Base-by-base conservation (phyloP, 2,329 filamentous ascomycete species). In the Fusarium sp. region DNA sequence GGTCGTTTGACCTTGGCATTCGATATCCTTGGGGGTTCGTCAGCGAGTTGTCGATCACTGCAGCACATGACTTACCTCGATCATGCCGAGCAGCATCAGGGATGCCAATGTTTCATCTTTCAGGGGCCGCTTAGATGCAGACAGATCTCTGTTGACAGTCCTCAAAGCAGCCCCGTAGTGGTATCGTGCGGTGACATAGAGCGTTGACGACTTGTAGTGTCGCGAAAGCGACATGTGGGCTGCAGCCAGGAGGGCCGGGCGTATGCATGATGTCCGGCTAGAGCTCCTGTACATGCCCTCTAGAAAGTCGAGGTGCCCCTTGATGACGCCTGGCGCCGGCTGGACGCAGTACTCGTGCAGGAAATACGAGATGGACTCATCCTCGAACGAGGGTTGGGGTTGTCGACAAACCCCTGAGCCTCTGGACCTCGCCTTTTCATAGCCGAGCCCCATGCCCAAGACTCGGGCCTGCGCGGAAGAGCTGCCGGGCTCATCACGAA, bases 361-460 rank as follows among this genome's bases (percentile, higher is more conserved):
- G 35, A 73, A 73, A 58, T 47, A 73, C 14, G 52, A 28, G 17
- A 73, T 31, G 15, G 70, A 59, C 28, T 73, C 70, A 20, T 73
- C 70, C 31, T 73, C 70, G 35, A 73, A 73, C 17, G 70, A 73
- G 24, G 70, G 70, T 49, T 73, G 66, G 36, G 70, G 70, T 49
- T 73, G 70, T n/a, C 38, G 70, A 38, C 36, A 36, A 33, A 58
- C 60, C 52, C 45, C 56, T 20, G 61, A 42, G 15, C 49, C 45
- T 55, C 12, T 55, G 8, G 44, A 33, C 47, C 42, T 55, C 10
- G 60, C 38, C 5, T 45, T 57, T 18, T 22, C 45, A 14, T 20
- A 42, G 26, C 14, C 13, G 11, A 22, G 35, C n/a, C 69, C 63
- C 42, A 56, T 56, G 42, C 38, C 33, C 10, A 26, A n/a, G 17